Evolutionary conservation across 2,329 filamentous ascomycete genomes (phyloP), one percentile per base, ranked within the genome.

Genomic region (Fusarium begoniae): DNA sequence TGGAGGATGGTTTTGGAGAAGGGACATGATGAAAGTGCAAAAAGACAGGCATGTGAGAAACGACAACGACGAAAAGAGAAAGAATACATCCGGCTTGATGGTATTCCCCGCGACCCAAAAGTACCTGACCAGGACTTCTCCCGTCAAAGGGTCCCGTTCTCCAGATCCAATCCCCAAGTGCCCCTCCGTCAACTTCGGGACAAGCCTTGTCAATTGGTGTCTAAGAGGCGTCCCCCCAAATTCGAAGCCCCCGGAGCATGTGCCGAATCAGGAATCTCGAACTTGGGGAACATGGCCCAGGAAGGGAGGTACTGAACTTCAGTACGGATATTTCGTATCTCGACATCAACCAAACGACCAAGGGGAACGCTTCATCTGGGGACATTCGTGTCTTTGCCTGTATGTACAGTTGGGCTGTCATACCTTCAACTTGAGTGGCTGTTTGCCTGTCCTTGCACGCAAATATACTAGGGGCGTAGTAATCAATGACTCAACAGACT

Each of bases 31-130:
- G 37, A 67, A 73, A 66, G 45, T 66, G 68, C 28, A 69, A 69
- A 69, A 69, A 65, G 64, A 55, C 63, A 66, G 63, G 68, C 75
- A 78, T 78, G 76, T 76, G 76, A 77, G 74, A 54, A 45, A 40
- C 40, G 58, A 60, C 22, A 43, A 40, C 26, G 58, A 60, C 22
- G 41, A 50, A 53, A 51, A 32, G 60, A 47, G 63, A 50, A 44
- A 69, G 60, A 58, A 61, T 77, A 77, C 75, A 50, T 77, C 55
- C n/a, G 56, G 40, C 63, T 63, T 63, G 40, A 54, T 53, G 63
- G 55, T 59, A 67, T 70, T 69, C 56, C 65, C 65, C 61, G 58
- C 53, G 62, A 62, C 30, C 55, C 35, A 64, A 77, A 77, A 77
- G 75, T 77, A 78, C 70, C 72, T 69, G 61, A 70, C 58, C 63